These are phyloP conservation scores for Phyllostachys edulis DNA, from an alignment of 176 grass and related monocot genomes.

Conservation along the genomic window DNA sequence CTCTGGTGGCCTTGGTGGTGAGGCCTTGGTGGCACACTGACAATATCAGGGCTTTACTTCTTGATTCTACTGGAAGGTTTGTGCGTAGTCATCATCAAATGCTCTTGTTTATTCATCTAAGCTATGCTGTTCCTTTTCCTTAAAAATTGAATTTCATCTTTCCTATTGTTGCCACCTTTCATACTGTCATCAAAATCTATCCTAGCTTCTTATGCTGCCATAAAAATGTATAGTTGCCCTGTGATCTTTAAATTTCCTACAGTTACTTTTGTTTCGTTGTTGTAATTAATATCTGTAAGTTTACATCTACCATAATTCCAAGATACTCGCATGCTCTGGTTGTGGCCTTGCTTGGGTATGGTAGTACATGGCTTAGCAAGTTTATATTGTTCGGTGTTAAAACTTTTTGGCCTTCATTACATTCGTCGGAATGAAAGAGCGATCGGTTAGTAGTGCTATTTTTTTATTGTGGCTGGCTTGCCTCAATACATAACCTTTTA, in stretches of 20 bases:
- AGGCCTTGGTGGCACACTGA: too few relatives aligned
- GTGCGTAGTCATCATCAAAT: slow-evolving; percentile 33
- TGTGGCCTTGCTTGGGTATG: too few relatives aligned
- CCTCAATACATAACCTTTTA: too few relatives aligned
- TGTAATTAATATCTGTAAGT: neutral
- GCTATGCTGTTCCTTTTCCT: neutral
- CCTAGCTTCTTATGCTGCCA: neutral
- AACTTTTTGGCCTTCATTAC: too few relatives aligned
- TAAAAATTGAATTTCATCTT: neutral
- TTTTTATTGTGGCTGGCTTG: too few relatives aligned
- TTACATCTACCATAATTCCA: too few relatives aligned
- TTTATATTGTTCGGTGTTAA: too few relatives aligned
- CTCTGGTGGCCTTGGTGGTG: too few relatives aligned
- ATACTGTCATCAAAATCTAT: neutral
- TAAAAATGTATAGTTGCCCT: neutral
- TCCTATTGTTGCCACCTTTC: neutral
- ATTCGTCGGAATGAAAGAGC: too few relatives aligned
- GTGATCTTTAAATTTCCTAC: neutral
- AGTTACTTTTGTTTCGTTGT: neutral
- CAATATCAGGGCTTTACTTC: slow-evolving; percentile 20
- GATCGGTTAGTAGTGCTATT: too few relatives aligned
- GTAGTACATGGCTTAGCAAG: too few relatives aligned
- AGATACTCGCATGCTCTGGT: too few relatives aligned
- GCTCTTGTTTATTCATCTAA: neutral
- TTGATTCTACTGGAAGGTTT: slow-evolving; percentile 92